These are phyloP conservation scores for Iberis pinnata DNA, from an alignment of 345 rosid genomes.

Conservation along the genomic window DNA sequence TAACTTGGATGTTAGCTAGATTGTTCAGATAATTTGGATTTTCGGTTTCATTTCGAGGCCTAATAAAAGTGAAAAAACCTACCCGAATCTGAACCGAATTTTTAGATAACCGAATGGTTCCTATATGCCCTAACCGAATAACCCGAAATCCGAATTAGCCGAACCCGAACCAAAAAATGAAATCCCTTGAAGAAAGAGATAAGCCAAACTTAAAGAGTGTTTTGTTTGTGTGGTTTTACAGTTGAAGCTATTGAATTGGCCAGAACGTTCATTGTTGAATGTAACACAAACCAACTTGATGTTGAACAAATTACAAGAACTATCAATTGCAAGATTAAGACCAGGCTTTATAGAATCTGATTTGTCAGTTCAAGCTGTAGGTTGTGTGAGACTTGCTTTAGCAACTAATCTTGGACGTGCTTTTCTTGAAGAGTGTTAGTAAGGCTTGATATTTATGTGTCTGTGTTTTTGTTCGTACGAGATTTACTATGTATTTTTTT, in stretches of 20 bases:
- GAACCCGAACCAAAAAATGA: too few species aligned
- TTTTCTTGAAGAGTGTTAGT: conserved; percentile 50
- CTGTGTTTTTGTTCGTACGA: neutral
- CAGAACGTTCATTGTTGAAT: conserved; percentile 53
- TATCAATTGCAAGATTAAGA: conserved; percentile 62
- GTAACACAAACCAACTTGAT: conserved; percentile 62
- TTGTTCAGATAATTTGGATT: too few species aligned
- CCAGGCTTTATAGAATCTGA: conserved; percentile 62
- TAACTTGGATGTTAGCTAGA: too few species aligned
- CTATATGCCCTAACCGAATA: too few species aligned
- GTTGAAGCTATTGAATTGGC: conserved; percentile 80
- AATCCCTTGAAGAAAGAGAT: too few species aligned
- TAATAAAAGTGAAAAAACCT: too few species aligned
- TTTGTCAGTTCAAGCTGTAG: conserved; percentile 53
- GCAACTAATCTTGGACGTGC: conserved; percentile 86
- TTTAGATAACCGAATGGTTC: too few species aligned
- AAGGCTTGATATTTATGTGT: too few species aligned
- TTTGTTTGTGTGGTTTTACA: conserved; percentile 24
- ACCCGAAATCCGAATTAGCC: too few species aligned
- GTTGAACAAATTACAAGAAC: conserved; percentile 75
- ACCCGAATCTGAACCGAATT: too few species aligned
- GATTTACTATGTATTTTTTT: too few species aligned
- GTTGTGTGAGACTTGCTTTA: conserved; percentile 69
- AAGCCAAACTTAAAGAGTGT: neutral
- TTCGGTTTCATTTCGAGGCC: too few species aligned